Evolutionary conservation across 208 protist species (phyloP), one percentile per base, ranked within the genome.

Genomic region (Naegleria lovaniensis): DNA sequence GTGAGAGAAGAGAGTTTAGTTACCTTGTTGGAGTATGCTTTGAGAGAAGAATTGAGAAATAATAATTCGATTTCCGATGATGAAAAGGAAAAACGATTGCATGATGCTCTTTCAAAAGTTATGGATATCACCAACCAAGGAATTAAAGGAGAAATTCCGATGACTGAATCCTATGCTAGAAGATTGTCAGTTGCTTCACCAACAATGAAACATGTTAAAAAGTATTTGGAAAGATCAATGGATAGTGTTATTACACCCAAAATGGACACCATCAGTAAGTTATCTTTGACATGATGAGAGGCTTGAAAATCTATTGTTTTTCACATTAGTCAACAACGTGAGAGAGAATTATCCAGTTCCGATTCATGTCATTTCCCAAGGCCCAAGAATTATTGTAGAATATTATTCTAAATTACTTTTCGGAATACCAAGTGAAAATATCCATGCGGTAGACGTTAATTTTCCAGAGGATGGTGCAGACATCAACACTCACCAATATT

Each of bases 361-460:
- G 7, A 88, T 88, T 58, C 85, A 58, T 58, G 85, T 88, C 7
- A 58, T 88, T 51, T 40, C n/a, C 1, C 85, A 88, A 88, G 85
- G 85, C 5, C 85, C 85, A 39, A 19, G 22, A 48, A 5, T 16
- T 9, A 58, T 88, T 59, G 85, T 88, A 38, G 43, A 48, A 39
- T 29, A 15, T 39, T 40, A 40, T 58, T 51, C 29, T n/a, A 11
- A 88, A 58, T 15, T 25, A 58, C 29, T 58, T 13, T 88, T 88
- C 22, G 13, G 40, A 25, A 88, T 88, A 58, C 85, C 85, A 48
- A 58, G 41, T 16, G 7, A 88, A 40, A 15, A 58, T 88, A 38
- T 88, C 16, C 85, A 88, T 88, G 39, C 41, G 0, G 85, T 88
- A 4, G 22, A 88, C 25, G 22, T 88, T 19, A 43, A 25, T 79